These are phyloP conservation scores for Suhomyces maxii DNA, from an alignment of 1,139 yeast genomes.

Conservation along the genomic window DNA sequence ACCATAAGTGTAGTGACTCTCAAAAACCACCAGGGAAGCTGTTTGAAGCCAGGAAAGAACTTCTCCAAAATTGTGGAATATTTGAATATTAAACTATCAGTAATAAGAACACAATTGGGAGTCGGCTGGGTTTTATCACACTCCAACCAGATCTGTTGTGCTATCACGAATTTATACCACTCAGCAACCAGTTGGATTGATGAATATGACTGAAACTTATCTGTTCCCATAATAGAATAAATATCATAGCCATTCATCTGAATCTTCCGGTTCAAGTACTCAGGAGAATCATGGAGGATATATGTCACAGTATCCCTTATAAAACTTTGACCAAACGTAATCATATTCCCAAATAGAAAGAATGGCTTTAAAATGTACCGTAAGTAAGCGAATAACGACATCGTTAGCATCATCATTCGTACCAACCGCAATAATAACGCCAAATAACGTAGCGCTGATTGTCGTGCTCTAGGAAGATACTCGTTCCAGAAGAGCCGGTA, in stretches of 20 bases:
- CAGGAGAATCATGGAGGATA: conserved; percentile 20
- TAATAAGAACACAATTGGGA: conserved; percentile 5
- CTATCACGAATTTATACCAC: not conserved
- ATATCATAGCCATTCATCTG: conserved; percentile 14
- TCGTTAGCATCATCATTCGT: conserved; percentile 20
- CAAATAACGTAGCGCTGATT: not conserved
- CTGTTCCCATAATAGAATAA: conserved; percentile 11
- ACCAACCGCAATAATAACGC: conserved; percentile 15
- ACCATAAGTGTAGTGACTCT: conserved; percentile 25
- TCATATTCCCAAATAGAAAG: conserved; percentile 28
- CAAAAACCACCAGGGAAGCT: conserved; percentile 6
- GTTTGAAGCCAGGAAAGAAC: conserved; percentile 15
- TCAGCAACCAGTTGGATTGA: not conserved
- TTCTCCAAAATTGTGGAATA: conserved; percentile 24
- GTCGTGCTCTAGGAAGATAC: conserved; percentile 8
- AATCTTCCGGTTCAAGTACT: conserved; percentile 13
- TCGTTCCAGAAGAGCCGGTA: conserved; percentile 28
- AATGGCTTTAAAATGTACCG: conserved; percentile 18
- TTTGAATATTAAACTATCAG: conserved; percentile 28
- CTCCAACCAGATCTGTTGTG: not conserved
- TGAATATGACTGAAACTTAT: not conserved
- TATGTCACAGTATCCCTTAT: conserved; percentile 31
- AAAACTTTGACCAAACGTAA: conserved; percentile 34
- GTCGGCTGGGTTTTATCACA: not conserved
- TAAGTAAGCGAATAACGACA: conserved; percentile 22